Base-by-base conservation (phyloP, 805 yeast genomes). In the Grigorovia transvaalensis region DNA sequence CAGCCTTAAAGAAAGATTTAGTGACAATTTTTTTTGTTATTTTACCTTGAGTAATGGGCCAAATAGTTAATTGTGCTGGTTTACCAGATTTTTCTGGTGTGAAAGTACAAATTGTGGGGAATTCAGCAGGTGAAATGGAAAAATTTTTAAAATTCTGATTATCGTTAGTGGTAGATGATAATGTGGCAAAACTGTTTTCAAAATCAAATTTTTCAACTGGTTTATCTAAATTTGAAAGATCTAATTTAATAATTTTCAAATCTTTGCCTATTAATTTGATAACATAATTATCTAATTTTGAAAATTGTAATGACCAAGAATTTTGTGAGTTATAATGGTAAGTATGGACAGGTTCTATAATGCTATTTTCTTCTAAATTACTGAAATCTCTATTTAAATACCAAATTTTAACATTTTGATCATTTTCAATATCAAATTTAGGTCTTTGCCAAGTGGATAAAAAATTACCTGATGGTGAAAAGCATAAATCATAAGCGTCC, bases 1-100 rank as follows among this genome's bases (percentile, higher is more conserved):
- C 99, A 49, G 97, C 98, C 72, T 91, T 90, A 79, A 93, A 93
- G 62, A 93, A 88, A 53, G 88, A 81, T 69, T 91, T 93, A 55
- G 83, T 80, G 50, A 93, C 84, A 48, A 88, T 82, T 38, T 96
- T 91, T 59, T 82, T 87, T 4, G 66, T 60, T 19, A 68, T 66
- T 18, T 62, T 57, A 63, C 85, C 67, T 49, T 67, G 62, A 0
- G 64, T 33, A 20, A 67, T 54, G 23, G 71, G 69, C 68, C 85
- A 93, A 54, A 95, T 84, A 56, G 84, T 79, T 52, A 93, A 90
- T 58, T 76, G 78, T 17, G 97, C 96, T 2, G 98, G 99, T 65
- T 85, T 85, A 54, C 96, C 96, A 52, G 76, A 73, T 59, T 80
- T 78, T 64, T 88, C 96, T 9, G 96, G 95, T 33, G 87, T 79